phyloP scores from a whole-genome alignment of 192 early-diverging fungal genomes.

The Backusella liffmaniae region DNA sequence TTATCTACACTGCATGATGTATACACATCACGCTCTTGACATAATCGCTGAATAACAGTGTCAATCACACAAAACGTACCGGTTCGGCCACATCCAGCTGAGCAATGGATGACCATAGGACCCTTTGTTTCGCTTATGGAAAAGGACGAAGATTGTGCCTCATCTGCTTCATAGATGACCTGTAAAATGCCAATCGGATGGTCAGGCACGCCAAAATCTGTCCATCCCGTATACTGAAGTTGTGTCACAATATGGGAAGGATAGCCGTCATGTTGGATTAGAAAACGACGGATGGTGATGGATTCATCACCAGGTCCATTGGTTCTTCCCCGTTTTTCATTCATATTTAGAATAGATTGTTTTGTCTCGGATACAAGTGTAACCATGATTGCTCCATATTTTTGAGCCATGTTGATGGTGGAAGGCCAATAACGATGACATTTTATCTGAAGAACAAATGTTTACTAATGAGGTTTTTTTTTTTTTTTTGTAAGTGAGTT shows the following conservation, averaged over 20 bases:
- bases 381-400: slow-evolving; percentile 51
- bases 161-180: slow-evolving; percentile 50
- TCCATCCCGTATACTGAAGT: slow-evolving; percentile 84
- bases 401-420: slow-evolving; percentile 25
- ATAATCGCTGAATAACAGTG: slow-evolving; percentile 29
- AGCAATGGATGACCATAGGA: slow-evolving; percentile 73
- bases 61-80: slow-evolving; percentile 71
- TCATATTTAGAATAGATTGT: slow-evolving; percentile 15
- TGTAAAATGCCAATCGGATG: slow-evolving; percentile 57
- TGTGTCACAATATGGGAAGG: slow-evolving; percentile 55
- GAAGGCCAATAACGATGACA: slow-evolving; percentile 92
- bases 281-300: slow-evolving; percentile 50
- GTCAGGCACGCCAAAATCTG: slow-evolving; percentile 78
- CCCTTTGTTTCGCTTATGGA: slow-evolving; percentile 10
- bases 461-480: not conserved
- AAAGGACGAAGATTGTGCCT: not conserved
- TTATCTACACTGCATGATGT: slow-evolving; percentile 19
- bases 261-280: not conserved
- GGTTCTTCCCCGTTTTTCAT: slow-evolving; percentile 12
- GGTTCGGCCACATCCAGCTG: slow-evolving; percentile 72
- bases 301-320: slow-evolving; percentile 35
- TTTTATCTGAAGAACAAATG: slow-evolving; percentile 42
- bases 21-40: not conserved
- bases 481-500: slow-evolving; percentile 21
- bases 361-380: slow-evolving; percentile 55